Percentiles rank a stretch among this genome's conserved stretches.
phyloP scores from a whole-genome alignment of 163 green algal species.

The Volvox carteri region DNA sequence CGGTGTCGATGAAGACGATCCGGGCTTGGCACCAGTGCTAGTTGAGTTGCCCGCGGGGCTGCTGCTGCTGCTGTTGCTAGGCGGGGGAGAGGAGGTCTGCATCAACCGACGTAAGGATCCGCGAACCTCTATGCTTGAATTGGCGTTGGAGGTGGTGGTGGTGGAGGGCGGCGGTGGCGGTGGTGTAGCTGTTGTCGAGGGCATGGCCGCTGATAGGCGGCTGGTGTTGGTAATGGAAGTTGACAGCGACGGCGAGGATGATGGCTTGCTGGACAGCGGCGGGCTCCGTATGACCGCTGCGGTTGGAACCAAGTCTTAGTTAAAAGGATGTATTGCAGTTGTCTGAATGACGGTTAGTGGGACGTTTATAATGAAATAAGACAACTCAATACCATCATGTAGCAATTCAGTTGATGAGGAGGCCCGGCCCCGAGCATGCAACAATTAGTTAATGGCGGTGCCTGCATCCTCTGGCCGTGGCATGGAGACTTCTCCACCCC shows the following conservation, averaged over 20 bases:
- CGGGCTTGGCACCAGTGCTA: neutral
- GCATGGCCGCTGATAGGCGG: neutral
- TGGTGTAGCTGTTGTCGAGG: neutral
- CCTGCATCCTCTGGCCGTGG: too few relatives aligned
- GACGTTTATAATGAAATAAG: neutral
- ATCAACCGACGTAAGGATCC: neutral
- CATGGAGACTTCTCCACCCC: too few relatives aligned
- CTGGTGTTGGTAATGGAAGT: neutral
- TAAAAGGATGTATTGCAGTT: too few relatives aligned
- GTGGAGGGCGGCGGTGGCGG: neutral
- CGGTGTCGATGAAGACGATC: neutral
- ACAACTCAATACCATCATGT: neutral
- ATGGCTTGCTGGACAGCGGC: neutral
- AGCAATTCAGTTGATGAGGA: neutral
- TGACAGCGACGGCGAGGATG: neutral
- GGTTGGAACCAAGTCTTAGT: neutral
- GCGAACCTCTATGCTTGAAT: neutral
- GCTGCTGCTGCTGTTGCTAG: neutral
- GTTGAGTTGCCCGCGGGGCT: neutral
- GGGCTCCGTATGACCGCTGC: neutral
- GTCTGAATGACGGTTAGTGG: neutral
- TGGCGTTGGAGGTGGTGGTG: neutral
- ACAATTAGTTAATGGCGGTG: too few relatives aligned
- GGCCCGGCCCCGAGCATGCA: too few relatives aligned
- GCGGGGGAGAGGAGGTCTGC: neutral